Percentiles rank a stretch among this genome's conserved stretches.
Conservation (phyloP, 2,329 filamentous ascomycete genomes). For the Hirsutella rhossiliensis region DNA sequence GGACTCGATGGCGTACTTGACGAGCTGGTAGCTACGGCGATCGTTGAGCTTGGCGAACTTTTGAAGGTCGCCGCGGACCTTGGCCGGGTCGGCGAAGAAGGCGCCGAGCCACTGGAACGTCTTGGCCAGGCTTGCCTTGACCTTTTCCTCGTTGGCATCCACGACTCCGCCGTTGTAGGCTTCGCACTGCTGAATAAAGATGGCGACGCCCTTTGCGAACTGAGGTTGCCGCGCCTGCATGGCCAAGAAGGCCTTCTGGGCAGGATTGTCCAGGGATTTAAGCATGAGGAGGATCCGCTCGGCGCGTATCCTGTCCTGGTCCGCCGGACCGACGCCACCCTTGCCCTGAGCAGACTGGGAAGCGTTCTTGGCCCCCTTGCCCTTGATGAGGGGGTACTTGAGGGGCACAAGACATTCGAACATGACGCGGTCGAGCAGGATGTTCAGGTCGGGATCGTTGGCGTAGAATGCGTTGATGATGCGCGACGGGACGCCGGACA, state of each 20-base stretch:
- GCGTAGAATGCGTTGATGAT: conserved; percentile 85
- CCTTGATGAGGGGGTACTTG: conserved; percentile 60
- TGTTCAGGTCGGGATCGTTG: conserved; percentile 77
- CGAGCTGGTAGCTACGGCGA: conserved; percentile 76
- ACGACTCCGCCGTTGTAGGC: conserved; percentile 80
- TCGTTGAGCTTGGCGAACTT: conserved; percentile 90
- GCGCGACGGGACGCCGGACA: conserved; percentile 71
- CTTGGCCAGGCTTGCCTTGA: conserved; percentile 58
- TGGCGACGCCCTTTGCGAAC: conserved; percentile 59
- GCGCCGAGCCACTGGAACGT: conserved; percentile 63
- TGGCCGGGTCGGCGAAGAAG: conserved; percentile 62
- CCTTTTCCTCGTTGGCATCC: conserved; percentile 55
- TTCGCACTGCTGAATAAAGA: conserved; percentile 78
- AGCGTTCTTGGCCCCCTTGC: conserved; percentile 47
- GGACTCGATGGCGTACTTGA: conserved; percentile 72
- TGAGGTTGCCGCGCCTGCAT: conserved; percentile 68
- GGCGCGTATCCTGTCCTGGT: conserved; percentile 66
- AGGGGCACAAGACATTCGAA: conserved; percentile 85
- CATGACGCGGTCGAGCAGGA: conserved; percentile 71
- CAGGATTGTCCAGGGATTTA: conserved; percentile 61
- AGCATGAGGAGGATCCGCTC: conserved; percentile 77
- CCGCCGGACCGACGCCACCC: conserved; percentile 34
- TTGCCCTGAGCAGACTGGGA: conserved; percentile 39
- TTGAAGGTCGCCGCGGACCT: conserved; percentile 65
- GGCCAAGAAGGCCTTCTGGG: conserved; percentile 80